Conservation (phyloP, 2,329 filamentous ascomycete species). For the Metarhizium robertsii region DNA sequence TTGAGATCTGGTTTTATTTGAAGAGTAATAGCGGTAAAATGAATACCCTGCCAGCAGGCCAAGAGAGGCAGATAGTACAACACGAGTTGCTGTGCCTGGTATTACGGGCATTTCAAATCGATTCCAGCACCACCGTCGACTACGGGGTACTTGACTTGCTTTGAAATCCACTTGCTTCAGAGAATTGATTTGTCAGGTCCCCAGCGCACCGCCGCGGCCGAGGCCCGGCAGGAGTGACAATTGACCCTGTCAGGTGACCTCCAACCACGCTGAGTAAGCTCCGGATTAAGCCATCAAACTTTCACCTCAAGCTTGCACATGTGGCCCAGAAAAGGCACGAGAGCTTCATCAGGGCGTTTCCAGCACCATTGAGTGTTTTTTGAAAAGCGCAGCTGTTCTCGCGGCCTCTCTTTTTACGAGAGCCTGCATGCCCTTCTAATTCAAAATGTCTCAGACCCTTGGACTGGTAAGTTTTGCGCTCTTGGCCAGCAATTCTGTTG, state of each 20-base stretch:
- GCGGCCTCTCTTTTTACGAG: slow-evolving; percentile 5
- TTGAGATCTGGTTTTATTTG: slow-evolving; percentile 7
- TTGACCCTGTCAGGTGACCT: slow-evolving; percentile 2
- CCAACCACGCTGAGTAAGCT: slow-evolving; percentile 3
- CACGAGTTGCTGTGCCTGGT: slow-evolving; percentile 16
- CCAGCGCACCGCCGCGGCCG: background rate
- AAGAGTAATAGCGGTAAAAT: slow-evolving; percentile 16
- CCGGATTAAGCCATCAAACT: background rate
- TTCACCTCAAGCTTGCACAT: background rate
- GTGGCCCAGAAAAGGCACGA: background rate
- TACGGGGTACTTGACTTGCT: slow-evolving; percentile 11
- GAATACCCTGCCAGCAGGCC: slow-evolving; percentile 19
- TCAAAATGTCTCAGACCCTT: slow-evolving; percentile 64
- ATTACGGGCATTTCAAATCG: slow-evolving; percentile 15
- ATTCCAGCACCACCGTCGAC: background rate
- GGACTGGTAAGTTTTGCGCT: slow-evolving; percentile 49
- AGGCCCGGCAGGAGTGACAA: background rate
- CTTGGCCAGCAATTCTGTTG: background rate
- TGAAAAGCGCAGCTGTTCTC: background rate
- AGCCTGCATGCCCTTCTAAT: slow-evolving; percentile 10
- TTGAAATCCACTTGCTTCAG: slow-evolving; percentile 20
- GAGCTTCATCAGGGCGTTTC: background rate
- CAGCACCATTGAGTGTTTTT: background rate
- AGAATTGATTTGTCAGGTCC: background rate
- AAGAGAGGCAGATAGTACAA: slow-evolving; percentile 18